Percentiles rank a stretch among this genome's conserved stretches.
Evolutionary conservation across 2,329 filamentous ascomycete species (phyloP).

Genomic region (Metarhizium robertsii): DNA sequence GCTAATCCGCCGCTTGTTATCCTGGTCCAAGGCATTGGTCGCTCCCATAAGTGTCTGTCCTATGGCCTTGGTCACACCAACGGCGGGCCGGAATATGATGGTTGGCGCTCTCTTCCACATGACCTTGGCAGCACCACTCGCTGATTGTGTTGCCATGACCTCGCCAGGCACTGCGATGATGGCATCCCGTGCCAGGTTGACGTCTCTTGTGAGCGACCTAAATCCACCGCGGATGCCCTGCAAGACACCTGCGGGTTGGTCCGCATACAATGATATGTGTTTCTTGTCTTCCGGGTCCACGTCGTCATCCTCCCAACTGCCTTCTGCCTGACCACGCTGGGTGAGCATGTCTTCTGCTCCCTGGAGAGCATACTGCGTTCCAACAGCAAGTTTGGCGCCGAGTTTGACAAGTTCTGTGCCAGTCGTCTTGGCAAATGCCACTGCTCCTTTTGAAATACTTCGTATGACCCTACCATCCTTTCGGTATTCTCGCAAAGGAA

Average conservation of each 20-base stretch:
- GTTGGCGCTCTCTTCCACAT: slow-evolving; percentile 81
- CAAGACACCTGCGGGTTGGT: slow-evolving; percentile 82
- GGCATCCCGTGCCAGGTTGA: slow-evolving; percentile 79
- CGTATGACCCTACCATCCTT: slow-evolving; percentile 90
- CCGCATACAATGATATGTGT: slow-evolving; percentile 83
- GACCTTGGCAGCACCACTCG: slow-evolving; percentile 68
- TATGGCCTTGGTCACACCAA: slow-evolving; percentile 81
- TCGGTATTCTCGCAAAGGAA: slow-evolving; percentile 85
- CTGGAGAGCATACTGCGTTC: slow-evolving; percentile 87
- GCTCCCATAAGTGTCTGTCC: slow-evolving; percentile 86
- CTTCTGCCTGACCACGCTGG: slow-evolving; percentile 27
- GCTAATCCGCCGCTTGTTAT: slow-evolving; percentile 70
- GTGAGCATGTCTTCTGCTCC: slow-evolving; percentile 74
- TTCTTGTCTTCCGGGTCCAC: slow-evolving; percentile 61
- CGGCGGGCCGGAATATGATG: slow-evolving; percentile 80
- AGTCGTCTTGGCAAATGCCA: slow-evolving; percentile 85
- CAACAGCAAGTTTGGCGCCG: slow-evolving; percentile 87
- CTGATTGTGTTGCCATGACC: slow-evolving; percentile 76
- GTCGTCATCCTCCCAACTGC: slow-evolving; percentile 49
- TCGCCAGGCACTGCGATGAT: slow-evolving; percentile 92
- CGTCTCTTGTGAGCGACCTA: slow-evolving; percentile 71
- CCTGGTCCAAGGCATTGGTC: slow-evolving; percentile 81
- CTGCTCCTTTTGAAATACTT: slow-evolving; percentile 82
- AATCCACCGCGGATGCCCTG: slow-evolving; percentile 81
- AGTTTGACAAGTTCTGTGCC: slow-evolving; percentile 90